Evolutionary conservation across 83 land plant species (phyloP).

Genomic region (Picea abies): DNA sequence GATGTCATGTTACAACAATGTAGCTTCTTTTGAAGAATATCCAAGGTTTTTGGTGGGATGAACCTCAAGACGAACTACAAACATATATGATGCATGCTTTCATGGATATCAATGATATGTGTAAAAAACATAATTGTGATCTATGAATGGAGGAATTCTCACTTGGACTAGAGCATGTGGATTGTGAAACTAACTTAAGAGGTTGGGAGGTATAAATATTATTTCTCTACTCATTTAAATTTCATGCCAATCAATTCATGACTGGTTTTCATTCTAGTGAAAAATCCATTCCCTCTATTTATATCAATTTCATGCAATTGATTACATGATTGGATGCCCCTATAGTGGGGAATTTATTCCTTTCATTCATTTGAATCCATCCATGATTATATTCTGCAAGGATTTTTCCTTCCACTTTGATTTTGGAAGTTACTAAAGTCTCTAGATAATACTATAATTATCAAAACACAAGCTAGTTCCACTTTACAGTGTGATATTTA

Average conservation of each 20-base stretch:
- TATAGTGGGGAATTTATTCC: not conserved
- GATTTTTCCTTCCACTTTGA: not conserved
- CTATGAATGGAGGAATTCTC: constrained; percentile 86
- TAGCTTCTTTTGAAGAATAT: too few relatives aligned
- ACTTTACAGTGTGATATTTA: too few relatives aligned
- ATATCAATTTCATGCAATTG: not conserved
- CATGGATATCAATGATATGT: too few relatives aligned
- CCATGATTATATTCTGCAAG: not conserved
- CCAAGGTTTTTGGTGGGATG: too few relatives aligned
- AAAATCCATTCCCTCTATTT: not conserved
- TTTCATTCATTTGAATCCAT: not conserved
- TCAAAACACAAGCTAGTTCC: too few relatives aligned
- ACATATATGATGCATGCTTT: too few relatives aligned
- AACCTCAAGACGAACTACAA: too few relatives aligned
- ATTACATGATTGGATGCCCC: not conserved
- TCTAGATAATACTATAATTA: not conserved
- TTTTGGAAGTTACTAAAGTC: not conserved
- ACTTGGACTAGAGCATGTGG: constrained; percentile 87
- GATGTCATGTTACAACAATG: too few relatives aligned
- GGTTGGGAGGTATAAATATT: constrained; percentile 88
- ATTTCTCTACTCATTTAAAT: not conserved
- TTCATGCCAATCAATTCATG: not conserved
- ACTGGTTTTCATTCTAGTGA: not conserved
- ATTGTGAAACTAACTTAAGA: constrained; percentile 79
- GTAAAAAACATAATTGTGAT: too few relatives aligned